Percentiles rank a stretch among this genome's conserved stretches.
Evolutionary conservation across 176 grass and related monocot genomes (phyloP).

Genomic region (Oryza nivara): DNA sequence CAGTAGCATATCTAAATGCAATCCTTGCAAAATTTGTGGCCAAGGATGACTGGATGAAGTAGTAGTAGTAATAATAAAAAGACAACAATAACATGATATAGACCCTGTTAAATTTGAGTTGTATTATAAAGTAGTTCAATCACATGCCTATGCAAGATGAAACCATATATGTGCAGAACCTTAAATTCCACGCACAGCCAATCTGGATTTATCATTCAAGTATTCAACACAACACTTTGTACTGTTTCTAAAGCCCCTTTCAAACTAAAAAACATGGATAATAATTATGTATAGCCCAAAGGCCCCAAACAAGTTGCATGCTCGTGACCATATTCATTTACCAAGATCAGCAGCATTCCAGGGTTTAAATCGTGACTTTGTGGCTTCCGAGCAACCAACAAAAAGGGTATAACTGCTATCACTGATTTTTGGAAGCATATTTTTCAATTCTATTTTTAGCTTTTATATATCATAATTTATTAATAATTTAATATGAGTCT

Average conservation of each 20-base stretch:
- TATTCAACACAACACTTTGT: neutral
- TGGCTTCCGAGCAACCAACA: neutral
- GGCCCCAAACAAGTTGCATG: neutral
- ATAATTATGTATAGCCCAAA: neutral
- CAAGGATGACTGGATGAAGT: neutral
- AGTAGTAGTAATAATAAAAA: neutral
- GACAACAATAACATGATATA: conserved; percentile 2
- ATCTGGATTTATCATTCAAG: neutral
- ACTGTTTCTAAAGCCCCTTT: neutral
- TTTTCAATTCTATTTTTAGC: neutral
- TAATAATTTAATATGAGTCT: neutral
- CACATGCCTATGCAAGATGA: neutral
- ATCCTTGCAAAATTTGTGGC: neutral
- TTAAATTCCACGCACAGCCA: neutral
- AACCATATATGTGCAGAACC: neutral
- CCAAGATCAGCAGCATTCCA: conserved; percentile 18
- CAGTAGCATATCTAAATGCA: conserved; percentile 5
- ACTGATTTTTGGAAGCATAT: neutral
- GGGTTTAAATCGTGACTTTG: neutral
- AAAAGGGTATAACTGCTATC: neutral
- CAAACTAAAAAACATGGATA: conserved; percentile 2
- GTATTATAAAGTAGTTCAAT: neutral
- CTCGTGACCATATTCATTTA: neutral
- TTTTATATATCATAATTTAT: neutral
- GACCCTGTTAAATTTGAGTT: conserved; percentile 15